Conservation (phyloP, 768 basidiomycete genomes). For the Cyclocybe aegerita region DNA sequence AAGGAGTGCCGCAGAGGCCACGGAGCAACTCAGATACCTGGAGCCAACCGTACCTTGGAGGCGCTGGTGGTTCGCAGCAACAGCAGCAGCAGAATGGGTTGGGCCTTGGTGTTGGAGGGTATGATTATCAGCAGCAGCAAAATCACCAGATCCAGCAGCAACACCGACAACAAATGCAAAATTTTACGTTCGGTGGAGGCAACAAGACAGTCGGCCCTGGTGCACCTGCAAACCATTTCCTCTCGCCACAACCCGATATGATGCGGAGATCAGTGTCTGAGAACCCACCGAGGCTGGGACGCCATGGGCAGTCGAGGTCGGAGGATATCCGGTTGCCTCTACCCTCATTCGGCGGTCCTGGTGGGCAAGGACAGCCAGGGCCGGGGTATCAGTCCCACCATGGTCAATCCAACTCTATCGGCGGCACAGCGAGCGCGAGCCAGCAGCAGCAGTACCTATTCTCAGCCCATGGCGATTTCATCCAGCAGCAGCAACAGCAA, state of each 20-base stretch:
- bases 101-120: background rate
- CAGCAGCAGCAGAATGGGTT: slow-evolving; percentile 3
- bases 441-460: slow-evolving; percentile 10
- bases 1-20: slow-evolving; percentile 31
- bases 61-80: background rate
- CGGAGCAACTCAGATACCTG: slow-evolving; percentile 62
- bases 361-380: slow-evolving; percentile 2
- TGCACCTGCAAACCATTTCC: slow-evolving; percentile 23
- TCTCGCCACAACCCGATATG: slow-evolving; percentile 29
- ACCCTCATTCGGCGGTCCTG: slow-evolving; percentile 6
- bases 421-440: slow-evolving; percentile 5
- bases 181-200: slow-evolving; percentile 29
- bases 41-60: slow-evolving; percentile 3
- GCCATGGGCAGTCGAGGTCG: slow-evolving; percentile 55
- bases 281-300: slow-evolving; percentile 30
- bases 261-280: slow-evolving; percentile 58
- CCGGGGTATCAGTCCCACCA: slow-evolving; percentile 2
- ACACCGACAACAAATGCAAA: slow-evolving; percentile 21
- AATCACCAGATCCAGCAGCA: slow-evolving; percentile 8
- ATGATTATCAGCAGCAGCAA: slow-evolving; percentile 1
- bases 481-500: slow-evolving; percentile 17
- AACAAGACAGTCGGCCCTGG: background rate
- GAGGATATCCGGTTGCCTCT: slow-evolving; percentile 49
- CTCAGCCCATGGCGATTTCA: slow-evolving; percentile 12
- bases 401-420: slow-evolving; percentile 9